Conservation (phyloP, 106 monocot species). For the Gastrodia elata region DNA sequence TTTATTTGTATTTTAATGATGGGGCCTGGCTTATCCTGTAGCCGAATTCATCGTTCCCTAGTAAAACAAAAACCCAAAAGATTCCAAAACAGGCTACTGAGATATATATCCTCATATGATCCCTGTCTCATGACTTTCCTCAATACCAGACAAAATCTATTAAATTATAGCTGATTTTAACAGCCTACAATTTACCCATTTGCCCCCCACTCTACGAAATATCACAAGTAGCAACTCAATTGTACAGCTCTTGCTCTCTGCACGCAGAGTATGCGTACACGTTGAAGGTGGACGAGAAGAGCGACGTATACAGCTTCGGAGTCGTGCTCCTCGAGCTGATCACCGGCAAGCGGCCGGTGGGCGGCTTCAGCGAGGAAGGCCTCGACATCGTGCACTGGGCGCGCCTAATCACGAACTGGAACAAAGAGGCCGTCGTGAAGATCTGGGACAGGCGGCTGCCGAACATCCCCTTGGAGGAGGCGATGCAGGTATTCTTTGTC, state of each 20-base stretch:
- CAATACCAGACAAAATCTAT: slow-evolving; percentile 15
- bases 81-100: slow-evolving; percentile 37
- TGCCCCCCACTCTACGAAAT: too few species aligned
- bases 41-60: slow-evolving; percentile 27
- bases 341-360: slow-evolving; percentile 60
- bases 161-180: not conserved
- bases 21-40: slow-evolving; percentile 10
- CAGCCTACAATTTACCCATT: not conserved
- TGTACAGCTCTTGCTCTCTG: too few species aligned
- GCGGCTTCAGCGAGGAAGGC: slow-evolving; percentile 53
- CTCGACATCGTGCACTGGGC: slow-evolving; percentile 75
- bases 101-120: slow-evolving; percentile 36
- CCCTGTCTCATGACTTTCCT: too few species aligned
- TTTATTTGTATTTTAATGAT: not conserved
- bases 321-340: slow-evolving; percentile 71
- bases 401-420: slow-evolving; percentile 40
- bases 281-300: slow-evolving; percentile 82
- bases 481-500: slow-evolving; percentile 72
- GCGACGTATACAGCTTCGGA: slow-evolving; percentile 80
- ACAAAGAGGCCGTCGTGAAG: slow-evolving; percentile 51
- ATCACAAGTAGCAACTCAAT: too few species aligned
- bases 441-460: slow-evolving; percentile 45
- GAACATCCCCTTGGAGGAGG: slow-evolving; percentile 51
- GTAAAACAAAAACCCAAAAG: slow-evolving; percentile 25
- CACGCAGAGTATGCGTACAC: slow-evolving; percentile 86